Evolutionary conservation across 768 basidiomycete species (phyloP).

Genomic region (Panaeolus cyanescens): DNA sequence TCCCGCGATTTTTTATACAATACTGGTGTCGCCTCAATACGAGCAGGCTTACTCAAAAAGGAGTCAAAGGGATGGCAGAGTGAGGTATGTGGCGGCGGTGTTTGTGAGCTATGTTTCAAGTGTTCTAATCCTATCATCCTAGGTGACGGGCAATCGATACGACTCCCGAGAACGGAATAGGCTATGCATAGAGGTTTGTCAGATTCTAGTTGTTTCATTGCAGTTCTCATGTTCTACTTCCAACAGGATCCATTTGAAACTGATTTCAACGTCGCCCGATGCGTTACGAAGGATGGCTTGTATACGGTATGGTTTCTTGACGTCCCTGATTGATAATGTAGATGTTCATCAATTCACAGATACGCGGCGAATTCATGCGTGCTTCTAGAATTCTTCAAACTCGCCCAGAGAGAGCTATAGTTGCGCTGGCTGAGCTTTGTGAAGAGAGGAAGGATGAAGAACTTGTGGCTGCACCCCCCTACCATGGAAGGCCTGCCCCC

Average conservation of each 20-base stretch:
- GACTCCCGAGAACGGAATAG: conserved; percentile 88
- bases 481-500: conserved; percentile 36
- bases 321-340: conserved; percentile 9
- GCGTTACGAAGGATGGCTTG: conserved; percentile 94
- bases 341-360: conserved; percentile 45
- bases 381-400: conserved; percentile 82
- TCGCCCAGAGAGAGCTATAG: conserved; percentile 78
- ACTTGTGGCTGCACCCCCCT: conserved; percentile 51
- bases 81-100: conserved; percentile 57
- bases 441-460: conserved; percentile 82
- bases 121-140: conserved; percentile 2
- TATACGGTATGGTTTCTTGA: conserved; percentile 68
- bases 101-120: not conserved
- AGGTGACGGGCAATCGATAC: conserved; percentile 59
- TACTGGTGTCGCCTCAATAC: conserved; percentile 88
- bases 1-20: conserved; percentile 92
- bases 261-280: conserved; percentile 96
- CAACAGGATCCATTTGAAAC: conserved; percentile 94
- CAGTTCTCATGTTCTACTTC: conserved; percentile 3
- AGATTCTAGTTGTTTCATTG: not conserved
- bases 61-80: conserved; percentile 94
- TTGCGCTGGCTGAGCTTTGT: conserved; percentile 87
- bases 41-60: conserved; percentile 87
- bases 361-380: conserved; percentile 98
- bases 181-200: conserved; percentile 88